Evolutionary conservation across 345 rosid species (phyloP).

Genomic region (Dipteronia sinensis): DNA sequence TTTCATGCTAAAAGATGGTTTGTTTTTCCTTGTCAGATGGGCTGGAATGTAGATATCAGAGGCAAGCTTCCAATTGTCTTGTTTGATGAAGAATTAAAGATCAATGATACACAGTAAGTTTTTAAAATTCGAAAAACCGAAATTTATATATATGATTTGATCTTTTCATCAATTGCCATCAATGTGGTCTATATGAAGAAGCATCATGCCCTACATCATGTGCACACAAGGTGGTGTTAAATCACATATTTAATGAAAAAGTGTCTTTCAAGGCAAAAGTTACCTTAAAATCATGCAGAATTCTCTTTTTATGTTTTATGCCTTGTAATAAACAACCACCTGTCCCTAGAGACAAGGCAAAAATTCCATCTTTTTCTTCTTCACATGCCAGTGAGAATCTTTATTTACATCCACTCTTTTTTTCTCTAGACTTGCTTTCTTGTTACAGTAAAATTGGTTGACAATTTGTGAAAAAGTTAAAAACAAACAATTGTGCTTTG

Average conservation of each 20-base stretch:
- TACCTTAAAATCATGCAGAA: background rate
- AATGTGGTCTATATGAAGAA: background rate
- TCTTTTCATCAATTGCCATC: constrained; percentile 6
- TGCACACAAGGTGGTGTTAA: background rate
- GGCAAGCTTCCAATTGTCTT: constrained; percentile 66
- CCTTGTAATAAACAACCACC: constrained; percentile 2
- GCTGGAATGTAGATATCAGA: constrained; percentile 57
- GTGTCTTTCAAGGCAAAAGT: background rate
- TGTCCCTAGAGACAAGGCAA: background rate
- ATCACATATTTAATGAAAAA: background rate
- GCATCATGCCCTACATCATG: constrained; percentile 21
- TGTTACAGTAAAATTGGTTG: background rate
- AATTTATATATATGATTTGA: background rate
- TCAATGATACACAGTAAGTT: constrained; percentile 82
- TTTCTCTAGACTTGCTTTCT: background rate
- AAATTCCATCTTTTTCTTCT: background rate
- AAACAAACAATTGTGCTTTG: background rate
- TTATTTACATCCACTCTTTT: constrained; percentile 28
- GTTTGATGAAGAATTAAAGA: constrained; percentile 75
- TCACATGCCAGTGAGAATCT: constrained; percentile 21
- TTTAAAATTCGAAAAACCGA: background rate
- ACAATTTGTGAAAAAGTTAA: background rate
- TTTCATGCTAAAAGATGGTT: background rate
- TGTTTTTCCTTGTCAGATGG: constrained; percentile 39
- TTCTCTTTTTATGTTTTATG: background rate